Evolutionary conservation across 2,329 filamentous ascomycete genomes (phyloP).

Genomic region (Ascochyta koolunga): DNA sequence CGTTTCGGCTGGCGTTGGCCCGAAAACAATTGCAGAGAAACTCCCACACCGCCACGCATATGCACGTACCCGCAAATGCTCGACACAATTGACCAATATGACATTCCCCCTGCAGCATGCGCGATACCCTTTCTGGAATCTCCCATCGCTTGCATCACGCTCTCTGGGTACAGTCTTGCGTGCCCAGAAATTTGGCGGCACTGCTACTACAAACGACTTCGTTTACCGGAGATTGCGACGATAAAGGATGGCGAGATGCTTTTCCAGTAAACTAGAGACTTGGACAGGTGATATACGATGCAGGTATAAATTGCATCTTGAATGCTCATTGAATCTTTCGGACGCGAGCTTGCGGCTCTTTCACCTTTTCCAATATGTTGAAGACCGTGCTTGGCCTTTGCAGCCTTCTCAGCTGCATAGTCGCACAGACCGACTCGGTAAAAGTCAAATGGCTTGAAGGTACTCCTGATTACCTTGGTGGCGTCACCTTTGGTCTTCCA

Average conservation of each 20-base stretch:
- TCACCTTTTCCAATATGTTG: constrained; percentile 22
- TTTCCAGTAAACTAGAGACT: constrained; percentile 10
- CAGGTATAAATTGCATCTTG: constrained; percentile 10
- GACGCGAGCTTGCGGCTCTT: constrained; percentile 7
- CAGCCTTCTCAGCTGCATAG: constrained; percentile 21
- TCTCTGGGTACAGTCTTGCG: constrained; percentile 18
- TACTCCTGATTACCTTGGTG: constrained; percentile 34
- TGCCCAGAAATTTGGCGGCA: constrained; percentile 16
- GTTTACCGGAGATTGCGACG: constrained; percentile 20
- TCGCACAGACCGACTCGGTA: constrained; percentile 26
- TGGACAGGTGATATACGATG: neutral
- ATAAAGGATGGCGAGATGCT: constrained; percentile 14
- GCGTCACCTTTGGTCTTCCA: constrained; percentile 50
- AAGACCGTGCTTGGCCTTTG: constrained; percentile 21
- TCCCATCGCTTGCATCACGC: constrained; percentile 17
- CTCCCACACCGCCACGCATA: constrained; percentile 4
- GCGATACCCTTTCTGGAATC: constrained; percentile 6
- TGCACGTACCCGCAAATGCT: constrained; percentile 18
- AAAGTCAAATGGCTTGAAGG: constrained; percentile 43
- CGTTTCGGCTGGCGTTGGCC: constrained; percentile 16
- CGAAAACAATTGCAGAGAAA: constrained; percentile 21
- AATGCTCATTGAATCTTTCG: constrained; percentile 3
- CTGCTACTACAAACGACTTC: constrained; percentile 22
- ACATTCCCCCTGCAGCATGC: constrained; percentile 17
- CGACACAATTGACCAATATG: neutral